Base-by-base conservation (phyloP, 2,329 filamentous ascomycete genomes). In the Cordyceps farinosa region DNA sequence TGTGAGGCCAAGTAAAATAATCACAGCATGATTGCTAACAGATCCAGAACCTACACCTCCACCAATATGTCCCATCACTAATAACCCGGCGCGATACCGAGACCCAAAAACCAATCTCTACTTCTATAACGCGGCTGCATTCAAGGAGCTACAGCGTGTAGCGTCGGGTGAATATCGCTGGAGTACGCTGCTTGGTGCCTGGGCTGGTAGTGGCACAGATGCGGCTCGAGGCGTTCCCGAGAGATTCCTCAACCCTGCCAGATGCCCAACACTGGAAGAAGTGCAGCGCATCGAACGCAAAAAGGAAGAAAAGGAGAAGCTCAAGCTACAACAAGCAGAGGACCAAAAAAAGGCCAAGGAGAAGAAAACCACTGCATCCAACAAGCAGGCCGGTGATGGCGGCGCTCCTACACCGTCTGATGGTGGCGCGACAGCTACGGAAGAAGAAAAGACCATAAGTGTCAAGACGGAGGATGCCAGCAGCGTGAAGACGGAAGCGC, bases 21-120 rank as follows among this genome's bases (percentile, higher is more conserved):
- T 60, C n/a, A 32, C 10, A 11, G 32, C 15, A 38, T 9, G 3
- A 17, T 66, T 59, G 15, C 9, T 48, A 22, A 42, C 10, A 32
- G 32, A 40, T 7, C 30, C 54, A 85, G 82, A 85, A 70, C 83
- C 82, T 22, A 72, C 81, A 3, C 78, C 82, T 15, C 72, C 75
- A 1, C 78, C 83, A 17, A 79, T 88, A 38, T 99, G 95, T 74
- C 89, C 88, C 55, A 93, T 98, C 72, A 97, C 92, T 1, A 90
- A 89, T 70, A 85, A 88, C 60, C 86, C 88, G 5, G 95, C 94
- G 13, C 87, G 87, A 61, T 98, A 96, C 75, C 85, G 88, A 30
- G 95, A 99, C 74, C 91, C 92, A 0, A 84, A 85, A 68, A 98
- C 94, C 0, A 90, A 91, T 0, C 82, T 98, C 17, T 86, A 88